phyloP scores from a whole-genome alignment of 2,329 filamentous ascomycete species.

The Penicillium sp. region DNA sequence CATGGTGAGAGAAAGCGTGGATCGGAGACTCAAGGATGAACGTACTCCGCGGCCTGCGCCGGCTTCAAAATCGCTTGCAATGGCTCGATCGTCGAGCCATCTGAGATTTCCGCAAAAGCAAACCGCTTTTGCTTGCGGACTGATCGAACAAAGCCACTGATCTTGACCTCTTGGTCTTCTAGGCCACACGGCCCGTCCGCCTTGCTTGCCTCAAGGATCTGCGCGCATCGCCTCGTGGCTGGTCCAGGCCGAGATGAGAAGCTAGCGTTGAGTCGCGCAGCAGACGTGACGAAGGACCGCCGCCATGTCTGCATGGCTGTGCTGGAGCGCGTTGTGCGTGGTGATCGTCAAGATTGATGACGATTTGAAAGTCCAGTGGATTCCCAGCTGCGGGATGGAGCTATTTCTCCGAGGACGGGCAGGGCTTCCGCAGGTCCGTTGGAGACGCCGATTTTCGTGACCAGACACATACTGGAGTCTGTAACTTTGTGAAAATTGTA shows the following conservation, averaged over 20 bases:
- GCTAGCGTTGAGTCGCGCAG: slow-evolving; percentile 27
- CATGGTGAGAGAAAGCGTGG: neutral
- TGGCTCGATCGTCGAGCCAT: slow-evolving; percentile 74
- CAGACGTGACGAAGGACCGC: slow-evolving; percentile 33
- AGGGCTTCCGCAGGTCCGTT: no score
- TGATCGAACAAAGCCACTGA: slow-evolving; percentile 77
- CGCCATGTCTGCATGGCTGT: slow-evolving; percentile 38
- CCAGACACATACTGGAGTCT: no score
- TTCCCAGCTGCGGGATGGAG: no score
- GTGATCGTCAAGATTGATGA: slow-evolving; percentile 2
- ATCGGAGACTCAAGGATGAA: slow-evolving; percentile 1
- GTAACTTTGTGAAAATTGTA: no score
- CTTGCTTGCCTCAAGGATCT: slow-evolving; percentile 32
- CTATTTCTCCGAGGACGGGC: neutral
- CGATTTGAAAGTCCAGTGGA: slow-evolving; percentile 11
- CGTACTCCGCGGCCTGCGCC: slow-evolving; percentile 66
- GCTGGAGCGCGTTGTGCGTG: slow-evolving; percentile 8
- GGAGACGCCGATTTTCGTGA: no score
- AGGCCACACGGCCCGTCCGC: slow-evolving; percentile 22
- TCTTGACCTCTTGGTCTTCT: slow-evolving; percentile 44
- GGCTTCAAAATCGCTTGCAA: slow-evolving; percentile 76
- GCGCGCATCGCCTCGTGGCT: slow-evolving; percentile 31
- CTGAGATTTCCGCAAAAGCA: slow-evolving; percentile 77
- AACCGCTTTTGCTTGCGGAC: slow-evolving; percentile 79
- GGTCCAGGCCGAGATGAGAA: slow-evolving; percentile 13